Evolutionary conservation across 208 protist genomes (phyloP), one percentile per base, ranked within the genome.

Genomic region (Angomonas deanei): DNA sequence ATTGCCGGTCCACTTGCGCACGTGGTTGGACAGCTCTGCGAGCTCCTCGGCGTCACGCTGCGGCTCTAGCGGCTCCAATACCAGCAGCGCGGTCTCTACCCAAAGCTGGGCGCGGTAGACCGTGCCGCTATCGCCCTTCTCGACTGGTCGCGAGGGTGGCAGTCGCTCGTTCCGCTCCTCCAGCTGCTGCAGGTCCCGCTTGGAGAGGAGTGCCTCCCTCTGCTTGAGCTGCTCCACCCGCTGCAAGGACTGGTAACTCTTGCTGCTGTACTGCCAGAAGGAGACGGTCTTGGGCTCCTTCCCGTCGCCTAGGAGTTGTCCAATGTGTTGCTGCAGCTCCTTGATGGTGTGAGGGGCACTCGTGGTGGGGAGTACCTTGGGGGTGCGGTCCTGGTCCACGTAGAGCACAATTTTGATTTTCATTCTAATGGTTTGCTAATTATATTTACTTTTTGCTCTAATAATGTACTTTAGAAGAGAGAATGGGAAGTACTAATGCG

Each of bases 41-140:
- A 79, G 86, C 64, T 88, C 82, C 1, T 36, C 33, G 6, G 13
- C 53, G 57, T 88, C 76, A 11, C 59, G 24, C 3, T 59, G 61
- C 3, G 60, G 48, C 48, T 85, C 78, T n/a, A 92, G 50, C 31
- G 74, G 78, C 21, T 84, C 79, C 13, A 92, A 61, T 34, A 65
- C 62, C 5, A 78, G 26, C 19, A 81, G 42, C 10, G 69, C 33
- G 38, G 85, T 76, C 54, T 92, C 76, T 21, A 87, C 55, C 82
- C 85, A 92, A 34, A 92, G 66, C 60, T 84, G 77, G 2, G 70
- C 80, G 31, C 67, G 64, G n/a, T 77, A 79, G 4, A 64, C 19
- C 31, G 15, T 30, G 32, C 15, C 23, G 49, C 26, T 17, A 23
- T 27, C 1, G 34, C 13, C 30, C 31, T 1, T 11, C 46, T 54